phyloP scores from a whole-genome alignment of 805 yeast species.

The Lipomyces chichibuensis region DNA sequence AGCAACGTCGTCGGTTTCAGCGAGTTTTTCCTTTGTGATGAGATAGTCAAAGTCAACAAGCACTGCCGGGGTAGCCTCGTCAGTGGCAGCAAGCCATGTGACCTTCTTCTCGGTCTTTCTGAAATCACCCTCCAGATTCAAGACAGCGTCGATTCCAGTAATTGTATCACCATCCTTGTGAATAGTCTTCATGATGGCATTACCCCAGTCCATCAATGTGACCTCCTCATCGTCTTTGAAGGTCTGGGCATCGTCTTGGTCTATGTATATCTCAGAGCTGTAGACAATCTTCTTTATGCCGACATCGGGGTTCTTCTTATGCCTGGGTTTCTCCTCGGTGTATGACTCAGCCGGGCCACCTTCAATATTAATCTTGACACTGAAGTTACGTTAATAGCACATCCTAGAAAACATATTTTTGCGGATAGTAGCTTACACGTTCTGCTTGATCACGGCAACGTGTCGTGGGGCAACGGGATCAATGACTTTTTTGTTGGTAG shows the following conservation, averaged over 20 bases:
- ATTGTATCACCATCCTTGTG: slow-evolving; percentile 61
- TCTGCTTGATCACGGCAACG: slow-evolving; percentile 68
- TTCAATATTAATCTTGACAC: slow-evolving; percentile 67
- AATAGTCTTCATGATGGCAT: slow-evolving; percentile 75
- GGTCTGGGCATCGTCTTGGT: slow-evolving; percentile 81
- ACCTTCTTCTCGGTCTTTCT: slow-evolving; percentile 92
- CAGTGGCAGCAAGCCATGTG: slow-evolving; percentile 90
- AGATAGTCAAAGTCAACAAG: slow-evolving; percentile 92
- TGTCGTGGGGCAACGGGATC: slow-evolving; percentile 97
- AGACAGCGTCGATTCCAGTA: slow-evolving; percentile 68
- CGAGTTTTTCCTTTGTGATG: slow-evolving; percentile 91
- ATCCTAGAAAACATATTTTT: background rate
- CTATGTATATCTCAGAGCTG: slow-evolving; percentile 67
- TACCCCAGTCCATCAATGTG: slow-evolving; percentile 99
- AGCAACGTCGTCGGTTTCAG: slow-evolving; percentile 90
- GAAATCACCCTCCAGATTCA: slow-evolving; percentile 95
- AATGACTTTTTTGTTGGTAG: slow-evolving; percentile 92
- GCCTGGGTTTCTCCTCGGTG: slow-evolving; percentile 81
- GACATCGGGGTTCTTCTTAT: slow-evolving; percentile 90
- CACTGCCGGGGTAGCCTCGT: slow-evolving; percentile 70
- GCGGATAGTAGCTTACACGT: slow-evolving; percentile 44
- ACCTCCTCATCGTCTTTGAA: slow-evolving; percentile 84
- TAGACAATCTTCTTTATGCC: slow-evolving; percentile 80
- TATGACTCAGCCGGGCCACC: slow-evolving; percentile 66
- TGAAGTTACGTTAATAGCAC: background rate